Evolutionary conservation across 2,329 filamentous ascomycete genomes (phyloP).

Genomic region (Colletotrichum sp.): DNA sequence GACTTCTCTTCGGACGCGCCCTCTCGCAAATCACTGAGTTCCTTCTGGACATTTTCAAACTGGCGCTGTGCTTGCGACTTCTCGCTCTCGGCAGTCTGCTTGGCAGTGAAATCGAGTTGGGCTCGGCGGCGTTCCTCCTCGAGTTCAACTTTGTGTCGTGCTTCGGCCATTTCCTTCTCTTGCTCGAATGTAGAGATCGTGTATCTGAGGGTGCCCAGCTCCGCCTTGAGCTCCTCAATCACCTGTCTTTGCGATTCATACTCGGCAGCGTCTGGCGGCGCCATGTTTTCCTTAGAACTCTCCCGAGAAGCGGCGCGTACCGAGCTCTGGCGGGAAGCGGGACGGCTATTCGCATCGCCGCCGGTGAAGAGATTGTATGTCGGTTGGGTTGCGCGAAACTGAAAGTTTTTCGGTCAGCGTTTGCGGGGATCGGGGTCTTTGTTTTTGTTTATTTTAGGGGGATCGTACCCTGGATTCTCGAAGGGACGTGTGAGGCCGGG

Average conservation of each 20-base stretch:
- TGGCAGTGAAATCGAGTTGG: slow-evolving; percentile 82
- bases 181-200: slow-evolving; percentile 87
- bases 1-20: slow-evolving; percentile 61
- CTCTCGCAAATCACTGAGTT: slow-evolving; percentile 58
- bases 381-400: slow-evolving; percentile 57
- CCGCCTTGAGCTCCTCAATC: slow-evolving; percentile 84
- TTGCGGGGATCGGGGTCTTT: not conserved
- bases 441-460: slow-evolving; percentile 19
- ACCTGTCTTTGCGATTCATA: slow-evolving; percentile 62
- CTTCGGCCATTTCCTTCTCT: slow-evolving; percentile 79
- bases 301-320: slow-evolving; percentile 57
- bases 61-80: slow-evolving; percentile 54
- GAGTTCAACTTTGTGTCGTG: slow-evolving; percentile 84
- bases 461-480: slow-evolving; percentile 44
- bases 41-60: slow-evolving; percentile 53
- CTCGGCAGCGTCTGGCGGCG: slow-evolving; percentile 62
- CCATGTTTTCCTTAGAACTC: slow-evolving; percentile 65
- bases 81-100: slow-evolving; percentile 64
- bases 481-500: slow-evolving; percentile 38
- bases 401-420: slow-evolving; percentile 29
- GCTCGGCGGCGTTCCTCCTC: slow-evolving; percentile 80
- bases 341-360: slow-evolving; percentile 43
- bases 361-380: slow-evolving; percentile 66
- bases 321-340: slow-evolving; percentile 48
- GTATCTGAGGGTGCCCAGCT: slow-evolving; percentile 87